These are phyloP conservation scores for Cercospora beticola DNA, from an alignment of 2,329 filamentous ascomycete species.

Conservation along the genomic window DNA sequence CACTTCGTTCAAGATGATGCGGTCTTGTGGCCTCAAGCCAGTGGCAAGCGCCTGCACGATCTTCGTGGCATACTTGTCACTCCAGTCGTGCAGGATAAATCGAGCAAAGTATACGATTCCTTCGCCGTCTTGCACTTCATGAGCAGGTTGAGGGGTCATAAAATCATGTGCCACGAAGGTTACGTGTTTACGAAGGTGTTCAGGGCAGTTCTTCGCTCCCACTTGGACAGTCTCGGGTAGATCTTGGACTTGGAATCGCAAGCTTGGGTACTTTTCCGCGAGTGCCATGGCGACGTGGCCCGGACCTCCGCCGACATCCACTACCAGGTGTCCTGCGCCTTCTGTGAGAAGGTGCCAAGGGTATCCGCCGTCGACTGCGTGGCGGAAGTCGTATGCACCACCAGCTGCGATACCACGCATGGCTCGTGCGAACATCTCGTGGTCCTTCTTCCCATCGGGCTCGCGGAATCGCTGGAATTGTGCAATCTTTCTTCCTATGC, in stretches of 20 bases:
- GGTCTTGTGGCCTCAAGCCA: constrained; percentile 22
- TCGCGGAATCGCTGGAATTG: constrained; percentile 27
- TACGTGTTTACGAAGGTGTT: constrained; percentile 17
- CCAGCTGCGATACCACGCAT: constrained; percentile 29
- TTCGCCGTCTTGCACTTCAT: constrained; percentile 11
- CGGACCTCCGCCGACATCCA: constrained; percentile 29
- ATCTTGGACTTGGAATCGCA: constrained; percentile 29
- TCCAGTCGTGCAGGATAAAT: constrained; percentile 30
- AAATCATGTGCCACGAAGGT: constrained; percentile 24
- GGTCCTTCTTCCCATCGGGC: constrained; percentile 23
- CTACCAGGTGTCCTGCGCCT: constrained; percentile 16
- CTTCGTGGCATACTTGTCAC: constrained; percentile 27
- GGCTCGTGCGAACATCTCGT: constrained; percentile 28
- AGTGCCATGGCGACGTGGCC: constrained; percentile 29
- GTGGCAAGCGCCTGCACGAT: constrained; percentile 24
- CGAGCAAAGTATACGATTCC: constrained; percentile 24
- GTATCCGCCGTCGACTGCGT: constrained; percentile 26
- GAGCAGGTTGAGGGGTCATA: constrained; percentile 20
- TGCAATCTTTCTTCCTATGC: constrained; percentile 23
- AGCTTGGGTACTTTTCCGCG: constrained; percentile 23
- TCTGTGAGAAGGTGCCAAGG: constrained; percentile 25
- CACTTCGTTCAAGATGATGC: constrained; percentile 28
- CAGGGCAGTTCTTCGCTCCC: constrained; percentile 24
- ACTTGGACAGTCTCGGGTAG: constrained; percentile 28
- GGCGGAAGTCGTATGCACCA: constrained; percentile 25